phyloP scores from a whole-genome alignment of 1,284 basidiomycete genomes.

The Farysia itapuensis region DNA sequence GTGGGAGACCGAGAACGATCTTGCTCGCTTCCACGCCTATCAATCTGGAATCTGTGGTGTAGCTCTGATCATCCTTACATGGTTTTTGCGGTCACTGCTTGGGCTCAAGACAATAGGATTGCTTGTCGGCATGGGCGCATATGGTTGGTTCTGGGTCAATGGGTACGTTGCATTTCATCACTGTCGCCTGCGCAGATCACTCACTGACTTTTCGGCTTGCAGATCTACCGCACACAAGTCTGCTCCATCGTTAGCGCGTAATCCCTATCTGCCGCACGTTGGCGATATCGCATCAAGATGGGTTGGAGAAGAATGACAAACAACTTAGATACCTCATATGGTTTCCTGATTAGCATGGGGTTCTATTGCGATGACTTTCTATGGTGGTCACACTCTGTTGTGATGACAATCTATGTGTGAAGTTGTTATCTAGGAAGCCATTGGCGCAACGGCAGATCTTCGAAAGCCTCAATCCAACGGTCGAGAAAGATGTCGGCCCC shows the following conservation, averaged over 20 bases:
- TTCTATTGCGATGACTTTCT: too few species aligned
- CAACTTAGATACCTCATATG: too few species aligned
- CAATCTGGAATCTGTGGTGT: constrained; percentile 46
- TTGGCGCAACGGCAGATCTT: constrained; percentile 17
- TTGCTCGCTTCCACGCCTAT: constrained; percentile 52
- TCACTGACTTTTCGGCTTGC: not conserved
- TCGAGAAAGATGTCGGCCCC: constrained; percentile 45
- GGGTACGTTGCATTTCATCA: constrained; percentile 28
- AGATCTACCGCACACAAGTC: constrained; percentile 41
- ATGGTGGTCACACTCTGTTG: too few species aligned
- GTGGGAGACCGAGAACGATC: constrained; percentile 50
- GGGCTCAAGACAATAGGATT: constrained; percentile 49
- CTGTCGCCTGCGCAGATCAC: not conserved
- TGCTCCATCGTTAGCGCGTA: constrained; percentile 33
- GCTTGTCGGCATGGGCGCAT: constrained; percentile 44
- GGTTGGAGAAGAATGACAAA: constrained; percentile 36
- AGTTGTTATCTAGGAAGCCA: constrained; percentile 9
- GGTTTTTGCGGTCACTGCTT: constrained; percentile 37
- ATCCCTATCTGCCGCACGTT: constrained; percentile 38
- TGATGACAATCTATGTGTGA: too few species aligned
- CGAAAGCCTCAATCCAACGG: constrained; percentile 39
- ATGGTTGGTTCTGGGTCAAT: constrained; percentile 54
- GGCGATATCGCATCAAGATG: constrained; percentile 42
- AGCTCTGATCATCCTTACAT: constrained; percentile 28
- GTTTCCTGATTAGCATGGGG: too few species aligned